Conservation (phyloP, 2,329 filamentous ascomycete genomes). For the Incumbomyces delicatus region DNA sequence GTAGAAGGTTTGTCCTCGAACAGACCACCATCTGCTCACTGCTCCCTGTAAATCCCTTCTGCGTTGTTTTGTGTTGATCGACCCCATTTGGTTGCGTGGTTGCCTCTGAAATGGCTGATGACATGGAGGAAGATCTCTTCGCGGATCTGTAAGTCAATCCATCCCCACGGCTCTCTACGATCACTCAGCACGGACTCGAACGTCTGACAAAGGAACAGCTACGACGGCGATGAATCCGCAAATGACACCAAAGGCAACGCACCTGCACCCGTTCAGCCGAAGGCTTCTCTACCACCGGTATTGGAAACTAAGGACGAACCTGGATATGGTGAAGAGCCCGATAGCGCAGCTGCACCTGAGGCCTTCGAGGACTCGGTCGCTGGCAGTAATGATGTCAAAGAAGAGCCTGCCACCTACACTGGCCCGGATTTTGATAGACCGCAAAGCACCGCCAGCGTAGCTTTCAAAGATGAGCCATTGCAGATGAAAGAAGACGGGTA, state of each 20-base stretch:
- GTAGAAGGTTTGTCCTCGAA: too few species aligned
- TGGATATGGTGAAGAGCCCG: slow-evolving; percentile 22
- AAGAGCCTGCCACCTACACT: slow-evolving; percentile 12
- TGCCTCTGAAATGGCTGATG: slow-evolving; percentile 58
- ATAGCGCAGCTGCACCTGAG: slow-evolving; percentile 23
- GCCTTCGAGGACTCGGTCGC: slow-evolving; percentile 23
- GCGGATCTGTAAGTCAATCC: slow-evolving; percentile 68
- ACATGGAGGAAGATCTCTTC: slow-evolving; percentile 88
- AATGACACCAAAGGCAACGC: slow-evolving; percentile 21
- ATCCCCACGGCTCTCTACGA: slow-evolving; percentile 7
- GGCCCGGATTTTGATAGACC: slow-evolving; percentile 27
- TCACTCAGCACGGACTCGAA: too few species aligned
- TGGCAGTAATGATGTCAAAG: slow-evolving; percentile 20
- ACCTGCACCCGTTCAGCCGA: slow-evolving; percentile 20
- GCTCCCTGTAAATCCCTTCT: too few species aligned
- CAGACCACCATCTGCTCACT: too few species aligned
- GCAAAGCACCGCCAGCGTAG: slow-evolving; percentile 19
- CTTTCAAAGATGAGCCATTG: slow-evolving; percentile 27
- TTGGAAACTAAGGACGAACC: slow-evolving; percentile 21
- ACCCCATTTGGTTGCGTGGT: not conserved
- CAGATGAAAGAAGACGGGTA: slow-evolving; percentile 89
- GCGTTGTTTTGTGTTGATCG: not conserved
- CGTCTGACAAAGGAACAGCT: slow-evolving; percentile 35
- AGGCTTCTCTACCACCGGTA: slow-evolving; percentile 20
- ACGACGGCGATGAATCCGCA: slow-evolving; percentile 56